phyloP scores from a whole-genome alignment of 2,329 filamentous ascomycete genomes.

The Harringtonia aguacate region DNA sequence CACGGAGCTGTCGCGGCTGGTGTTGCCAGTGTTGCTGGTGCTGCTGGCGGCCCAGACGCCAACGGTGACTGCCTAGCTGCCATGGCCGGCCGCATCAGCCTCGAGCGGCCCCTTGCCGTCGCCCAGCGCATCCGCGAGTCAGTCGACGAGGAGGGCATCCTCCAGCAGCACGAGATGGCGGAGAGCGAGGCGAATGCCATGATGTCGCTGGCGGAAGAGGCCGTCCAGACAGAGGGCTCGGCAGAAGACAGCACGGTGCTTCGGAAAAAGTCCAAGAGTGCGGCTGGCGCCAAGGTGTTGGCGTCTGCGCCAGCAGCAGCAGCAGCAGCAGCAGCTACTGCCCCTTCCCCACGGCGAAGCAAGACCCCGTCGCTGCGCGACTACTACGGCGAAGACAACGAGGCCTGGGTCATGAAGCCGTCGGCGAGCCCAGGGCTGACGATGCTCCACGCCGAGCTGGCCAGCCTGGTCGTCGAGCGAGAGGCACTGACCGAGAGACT shows the following conservation, averaged over 20 bases:
- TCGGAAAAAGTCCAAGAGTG: slow-evolving; percentile 30
- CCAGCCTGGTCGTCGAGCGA: slow-evolving; percentile 50
- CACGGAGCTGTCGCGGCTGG: not conserved
- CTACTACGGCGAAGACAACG: slow-evolving; percentile 48
- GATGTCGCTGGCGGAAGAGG: slow-evolving; percentile 60
- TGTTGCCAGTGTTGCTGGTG: slow-evolving; percentile 6
- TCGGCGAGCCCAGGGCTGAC: slow-evolving; percentile 56
- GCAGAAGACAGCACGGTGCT: slow-evolving; percentile 43
- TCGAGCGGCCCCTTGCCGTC: slow-evolving; percentile 57
- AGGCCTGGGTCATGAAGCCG: slow-evolving; percentile 55
- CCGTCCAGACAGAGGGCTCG: slow-evolving; percentile 55
- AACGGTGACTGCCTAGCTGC: slow-evolving; percentile 25
- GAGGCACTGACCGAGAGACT: slow-evolving; percentile 47
- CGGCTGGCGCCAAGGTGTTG: not conserved
- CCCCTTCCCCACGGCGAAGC: not conserved
- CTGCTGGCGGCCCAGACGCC: not conserved
- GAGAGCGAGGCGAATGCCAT: slow-evolving; percentile 62
- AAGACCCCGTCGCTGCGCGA: slow-evolving; percentile 34
- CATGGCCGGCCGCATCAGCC: slow-evolving; percentile 47
- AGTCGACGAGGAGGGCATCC: slow-evolving; percentile 89
- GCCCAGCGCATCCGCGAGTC: slow-evolving; percentile 62
- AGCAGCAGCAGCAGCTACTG: too few relatives aligned
- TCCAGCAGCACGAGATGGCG: slow-evolving; percentile 66
- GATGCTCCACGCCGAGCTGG: slow-evolving; percentile 58
- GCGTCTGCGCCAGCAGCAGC: too few relatives aligned